phyloP scores from a whole-genome alignment of 345 rosid genomes.

The Salix udensis region DNA sequence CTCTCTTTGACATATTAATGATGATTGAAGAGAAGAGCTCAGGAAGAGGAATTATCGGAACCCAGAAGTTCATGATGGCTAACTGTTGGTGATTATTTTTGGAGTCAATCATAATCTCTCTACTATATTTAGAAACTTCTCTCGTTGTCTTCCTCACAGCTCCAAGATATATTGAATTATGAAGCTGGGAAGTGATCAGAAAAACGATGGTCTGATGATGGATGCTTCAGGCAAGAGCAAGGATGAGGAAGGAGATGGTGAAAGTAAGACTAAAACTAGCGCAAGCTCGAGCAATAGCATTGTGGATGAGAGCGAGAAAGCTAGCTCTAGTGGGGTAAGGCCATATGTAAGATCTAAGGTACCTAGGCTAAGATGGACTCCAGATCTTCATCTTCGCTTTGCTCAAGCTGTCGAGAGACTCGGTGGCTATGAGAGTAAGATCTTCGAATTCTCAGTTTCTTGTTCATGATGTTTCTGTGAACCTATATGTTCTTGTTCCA shows the following conservation, averaged over 20 bases:
- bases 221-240: background rate
- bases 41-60: background rate
- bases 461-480: background rate
- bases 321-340: constrained; percentile 37
- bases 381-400: constrained; percentile 77
- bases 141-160: background rate
- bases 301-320: constrained; percentile 31
- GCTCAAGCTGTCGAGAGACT: constrained; percentile 67
- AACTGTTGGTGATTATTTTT: background rate
- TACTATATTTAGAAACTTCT: background rate
- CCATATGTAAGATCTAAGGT: constrained; percentile 74
- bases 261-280: constrained; percentile 29
- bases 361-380: constrained; percentile 74
- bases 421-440: constrained; percentile 71
- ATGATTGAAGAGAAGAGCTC: background rate
- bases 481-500: background rate
- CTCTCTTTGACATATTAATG: background rate
- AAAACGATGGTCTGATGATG: constrained; percentile 11
- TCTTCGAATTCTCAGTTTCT: constrained; percentile 2
- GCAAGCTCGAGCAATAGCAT: constrained; percentile 39
- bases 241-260: constrained; percentile 23
- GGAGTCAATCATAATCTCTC: background rate
- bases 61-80: background rate
- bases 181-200: background rate
- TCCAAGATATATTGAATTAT: constrained; percentile 3